Evolutionary conservation across 805 yeast genomes (phyloP), one percentile per base, ranked within the genome.

Genomic region (Kodamaea sagamina): DNA sequence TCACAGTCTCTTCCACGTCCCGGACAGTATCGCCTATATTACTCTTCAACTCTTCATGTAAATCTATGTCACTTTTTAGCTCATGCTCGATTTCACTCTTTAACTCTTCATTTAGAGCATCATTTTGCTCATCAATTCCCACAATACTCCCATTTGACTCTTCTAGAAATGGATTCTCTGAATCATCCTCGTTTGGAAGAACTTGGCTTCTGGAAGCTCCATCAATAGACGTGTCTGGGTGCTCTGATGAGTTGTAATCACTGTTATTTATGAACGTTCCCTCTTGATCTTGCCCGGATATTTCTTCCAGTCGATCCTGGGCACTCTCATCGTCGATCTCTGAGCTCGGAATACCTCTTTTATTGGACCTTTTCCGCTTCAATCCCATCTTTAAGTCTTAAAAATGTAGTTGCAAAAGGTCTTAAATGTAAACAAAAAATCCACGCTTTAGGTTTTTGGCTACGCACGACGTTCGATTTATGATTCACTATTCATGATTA

Each of bases 201-300:
- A 6, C n/a, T 29, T 29, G 34, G 7, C 6, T 15, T 29, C 15
- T 29, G 17, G 34, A 12, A 6, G 19, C 11, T 2, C 19, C 4
- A 4, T 16, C 34, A 4, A 15, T 13, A 26, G 40, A 37, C 32
- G 40, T 37, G 40, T 37, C 40, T n/a, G 32, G 47, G 17, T 43
- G 48, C 11, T 43, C 32, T 32, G 40, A 35, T 3, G 39, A 18
- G 17, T 22, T 26, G 39, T 60, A 62, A 41, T 71, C 75, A 46
- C 74, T 68, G 44, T 71, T 71, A 46, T 71, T 71, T 32, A 71
- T 55, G 42, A 71, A 71, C 1, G 72, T 59, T 4, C 52, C 62
- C 9, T 59, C 63, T 53, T 29, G 4, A 29, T 29, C 17, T 13
- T 29, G 6, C 34, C 34, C 27, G 26, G 38, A n/a, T 24, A 21